Percentiles rank a stretch among this genome's conserved stretches.
These are phyloP conservation scores for Salix arbutifolia DNA, from an alignment of 345 rosid genomes.

Conservation along the genomic window DNA sequence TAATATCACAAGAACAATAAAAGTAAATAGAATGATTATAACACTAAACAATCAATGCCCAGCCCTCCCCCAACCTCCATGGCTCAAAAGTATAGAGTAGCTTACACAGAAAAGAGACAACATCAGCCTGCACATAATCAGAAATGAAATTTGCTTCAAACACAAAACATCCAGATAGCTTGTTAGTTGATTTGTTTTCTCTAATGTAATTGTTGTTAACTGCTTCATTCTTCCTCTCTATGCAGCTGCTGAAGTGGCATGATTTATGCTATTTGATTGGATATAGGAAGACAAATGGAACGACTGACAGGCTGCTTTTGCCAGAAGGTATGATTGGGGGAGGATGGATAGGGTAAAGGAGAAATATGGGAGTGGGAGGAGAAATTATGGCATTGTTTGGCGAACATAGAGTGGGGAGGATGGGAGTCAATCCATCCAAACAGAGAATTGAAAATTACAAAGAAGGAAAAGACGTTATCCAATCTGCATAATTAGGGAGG, in stretches of 20 bases:
- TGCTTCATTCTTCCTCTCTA: background rate
- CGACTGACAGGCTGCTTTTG: background rate
- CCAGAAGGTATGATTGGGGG: background rate
- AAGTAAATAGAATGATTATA: background rate
- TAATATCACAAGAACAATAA: background rate
- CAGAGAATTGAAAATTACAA: no score
- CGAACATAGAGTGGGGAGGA: background rate
- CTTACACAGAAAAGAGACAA: background rate
- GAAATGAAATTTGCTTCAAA: background rate
- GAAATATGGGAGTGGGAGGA: no score
- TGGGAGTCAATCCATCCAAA: background rate
- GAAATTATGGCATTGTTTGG: no score
- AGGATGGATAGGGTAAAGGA: background rate
- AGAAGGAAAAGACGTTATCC: no score
- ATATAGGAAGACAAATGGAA: background rate
- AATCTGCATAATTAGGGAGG: no score
- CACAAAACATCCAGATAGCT: background rate
- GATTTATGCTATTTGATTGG: background rate
- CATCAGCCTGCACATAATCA: background rate
- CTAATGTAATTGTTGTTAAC: background rate
- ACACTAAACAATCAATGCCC: background rate
- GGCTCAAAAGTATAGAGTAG: background rate
- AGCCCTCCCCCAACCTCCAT: background rate
- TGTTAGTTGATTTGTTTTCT: no score
- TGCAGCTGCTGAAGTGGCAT: background rate